Conservation (phyloP, 192 early-diverging fungal species). For the Dimargaris cristalligena region DNA sequence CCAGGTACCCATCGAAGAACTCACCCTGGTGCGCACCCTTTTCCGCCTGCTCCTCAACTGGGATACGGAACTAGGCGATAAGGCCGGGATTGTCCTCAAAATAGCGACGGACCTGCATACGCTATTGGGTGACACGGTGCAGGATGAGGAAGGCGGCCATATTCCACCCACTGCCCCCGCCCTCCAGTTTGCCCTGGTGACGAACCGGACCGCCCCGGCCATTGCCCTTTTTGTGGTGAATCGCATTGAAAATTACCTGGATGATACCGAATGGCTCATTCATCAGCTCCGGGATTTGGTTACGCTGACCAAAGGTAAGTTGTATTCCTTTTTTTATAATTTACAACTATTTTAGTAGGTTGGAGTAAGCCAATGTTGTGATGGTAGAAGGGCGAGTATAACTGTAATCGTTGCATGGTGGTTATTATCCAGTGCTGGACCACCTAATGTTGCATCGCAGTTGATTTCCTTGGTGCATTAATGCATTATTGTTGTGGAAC, state of each 20-base stretch:
- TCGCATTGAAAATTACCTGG: not conserved
- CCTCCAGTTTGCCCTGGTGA: conserved; percentile 1
- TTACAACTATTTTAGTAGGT: too few relatives aligned
- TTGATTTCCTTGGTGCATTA: too few relatives aligned
- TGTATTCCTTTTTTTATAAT: too few relatives aligned
- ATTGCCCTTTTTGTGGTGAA: not conserved
- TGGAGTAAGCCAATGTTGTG: too few relatives aligned
- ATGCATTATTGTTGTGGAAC: too few relatives aligned
- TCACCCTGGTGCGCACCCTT: not conserved
- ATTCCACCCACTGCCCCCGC: not conserved
- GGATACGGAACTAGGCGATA: not conserved
- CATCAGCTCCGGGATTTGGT: conserved; percentile 4
- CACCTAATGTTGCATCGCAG: too few relatives aligned
- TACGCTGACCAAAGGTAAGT: not conserved
- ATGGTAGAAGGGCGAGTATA: too few relatives aligned
- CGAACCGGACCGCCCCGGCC: not conserved
- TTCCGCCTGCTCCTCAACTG: not conserved
- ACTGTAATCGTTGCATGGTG: too few relatives aligned
- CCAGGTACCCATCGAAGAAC: conserved; percentile 8
- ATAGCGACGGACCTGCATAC: conserved; percentile 1
- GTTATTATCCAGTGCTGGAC: too few relatives aligned
- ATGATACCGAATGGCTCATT: not conserved
- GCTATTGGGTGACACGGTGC: not conserved
- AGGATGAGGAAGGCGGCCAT: not conserved
- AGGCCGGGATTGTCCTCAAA: not conserved